phyloP scores from a whole-genome alignment of 2,329 filamentous ascomycete species.

The Metarhizium robertsii region DNA sequence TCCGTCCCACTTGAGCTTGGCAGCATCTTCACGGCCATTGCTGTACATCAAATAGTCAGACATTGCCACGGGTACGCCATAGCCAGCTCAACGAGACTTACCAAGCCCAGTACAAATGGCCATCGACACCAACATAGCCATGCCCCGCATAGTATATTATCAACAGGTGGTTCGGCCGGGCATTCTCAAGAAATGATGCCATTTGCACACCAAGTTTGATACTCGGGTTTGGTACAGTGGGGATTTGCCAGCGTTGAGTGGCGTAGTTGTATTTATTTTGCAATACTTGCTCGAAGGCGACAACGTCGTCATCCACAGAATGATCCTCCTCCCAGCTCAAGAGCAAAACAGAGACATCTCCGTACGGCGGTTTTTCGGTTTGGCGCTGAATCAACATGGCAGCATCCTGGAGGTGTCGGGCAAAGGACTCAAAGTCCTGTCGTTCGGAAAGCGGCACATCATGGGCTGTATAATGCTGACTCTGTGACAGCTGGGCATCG shows the following conservation, averaged over 20 bases:
- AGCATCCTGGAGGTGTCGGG: constrained; percentile 58
- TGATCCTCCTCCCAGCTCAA: constrained; percentile 54
- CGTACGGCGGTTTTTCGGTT: constrained; percentile 48
- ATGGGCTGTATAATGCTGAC: constrained; percentile 27
- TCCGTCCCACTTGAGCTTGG: constrained; percentile 55
- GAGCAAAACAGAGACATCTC: constrained; percentile 49
- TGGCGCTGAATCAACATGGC: constrained; percentile 58
- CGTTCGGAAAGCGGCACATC: constrained; percentile 36
- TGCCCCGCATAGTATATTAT: constrained; percentile 58
- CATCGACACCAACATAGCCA: constrained; percentile 48
- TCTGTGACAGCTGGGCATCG: constrained; percentile 7
- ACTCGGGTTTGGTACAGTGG: constrained; percentile 47
- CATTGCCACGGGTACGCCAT: background rate
- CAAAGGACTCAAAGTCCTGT: constrained; percentile 58
- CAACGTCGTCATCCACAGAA: constrained; percentile 42
- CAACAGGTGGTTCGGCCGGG: constrained; percentile 48
- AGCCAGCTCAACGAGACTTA: constrained; percentile 30
- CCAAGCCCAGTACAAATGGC: constrained; percentile 59
- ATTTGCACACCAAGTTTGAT: constrained; percentile 53
- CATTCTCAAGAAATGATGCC: constrained; percentile 49
- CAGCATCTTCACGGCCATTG: constrained; percentile 46
- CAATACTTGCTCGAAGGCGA: constrained; percentile 46
- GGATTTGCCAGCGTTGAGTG: constrained; percentile 53
- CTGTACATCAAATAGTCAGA: constrained; percentile 34
- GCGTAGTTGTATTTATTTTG: constrained; percentile 51